These are phyloP conservation scores for Brassica hybrid DNA, from an alignment of 441 rosid species.

Conservation along the genomic window DNA sequence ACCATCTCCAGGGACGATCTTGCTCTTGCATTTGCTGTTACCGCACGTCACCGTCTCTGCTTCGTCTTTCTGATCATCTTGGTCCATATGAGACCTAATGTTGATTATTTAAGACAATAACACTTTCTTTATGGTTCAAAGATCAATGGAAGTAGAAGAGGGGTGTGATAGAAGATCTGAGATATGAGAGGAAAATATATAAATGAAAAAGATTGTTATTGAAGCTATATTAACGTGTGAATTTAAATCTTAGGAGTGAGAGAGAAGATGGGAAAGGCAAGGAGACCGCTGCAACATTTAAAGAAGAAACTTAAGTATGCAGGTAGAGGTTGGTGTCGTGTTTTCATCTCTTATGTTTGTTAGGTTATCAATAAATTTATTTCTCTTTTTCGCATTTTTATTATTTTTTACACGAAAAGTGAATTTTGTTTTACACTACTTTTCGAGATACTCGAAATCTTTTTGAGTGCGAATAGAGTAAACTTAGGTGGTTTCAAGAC, in stretches of 20 bases:
- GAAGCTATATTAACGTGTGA: conserved; percentile 31
- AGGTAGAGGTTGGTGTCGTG: conserved; percentile 45
- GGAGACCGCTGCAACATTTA: conserved; percentile 42
- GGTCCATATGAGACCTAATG: conserved; percentile 31
- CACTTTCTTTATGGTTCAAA: background rate
- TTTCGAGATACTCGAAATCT: conserved; percentile 21
- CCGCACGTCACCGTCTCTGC: conserved; percentile 20
- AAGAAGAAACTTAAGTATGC: conserved; percentile 44
- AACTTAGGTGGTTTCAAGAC: conserved; percentile 25
- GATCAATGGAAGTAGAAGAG: conserved; percentile 19
- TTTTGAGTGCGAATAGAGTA: background rate
- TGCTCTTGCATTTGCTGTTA: conserved; percentile 26
- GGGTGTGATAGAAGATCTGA: conserved; percentile 30
- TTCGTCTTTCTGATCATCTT: conserved; percentile 28
- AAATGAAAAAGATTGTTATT: conserved; percentile 5
- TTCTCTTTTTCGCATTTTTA: conserved; percentile 5
- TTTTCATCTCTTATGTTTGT: conserved; percentile 42
- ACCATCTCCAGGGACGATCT: conserved; percentile 33
- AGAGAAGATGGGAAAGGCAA: conserved; percentile 35
- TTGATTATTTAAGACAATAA: conserved; percentile 1
- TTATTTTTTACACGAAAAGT: conserved; percentile 8
- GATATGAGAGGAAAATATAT: conserved; percentile 23
- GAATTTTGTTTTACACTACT: conserved; percentile 21
- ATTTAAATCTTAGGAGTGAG: conserved; percentile 4
- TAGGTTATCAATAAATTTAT: conserved; percentile 47